A percentile compares a stretch with the other conserved stretches of the same genome.
These are phyloP conservation scores for Pseudisothecium myosuroides DNA, from an alignment of 225 moss, liverwort and hornwort genomes.

Conservation along the genomic window DNA sequence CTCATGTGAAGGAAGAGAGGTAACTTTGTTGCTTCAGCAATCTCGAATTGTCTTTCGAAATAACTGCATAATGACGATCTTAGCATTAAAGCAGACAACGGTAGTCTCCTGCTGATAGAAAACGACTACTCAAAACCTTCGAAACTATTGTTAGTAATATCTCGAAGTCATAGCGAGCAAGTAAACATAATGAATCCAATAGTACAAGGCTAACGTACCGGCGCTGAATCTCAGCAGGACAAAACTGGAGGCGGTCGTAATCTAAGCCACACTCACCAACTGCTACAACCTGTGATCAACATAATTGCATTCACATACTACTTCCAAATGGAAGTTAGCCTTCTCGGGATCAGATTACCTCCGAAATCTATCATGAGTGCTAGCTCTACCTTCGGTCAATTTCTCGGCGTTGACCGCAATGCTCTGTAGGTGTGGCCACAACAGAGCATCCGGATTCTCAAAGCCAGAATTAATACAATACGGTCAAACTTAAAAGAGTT, in stretches of 20 bases:
- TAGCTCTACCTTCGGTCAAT: neutral
- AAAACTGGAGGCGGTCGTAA: slow-evolving; percentile 89
- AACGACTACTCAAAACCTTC: neutral
- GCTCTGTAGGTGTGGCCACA: neutral
- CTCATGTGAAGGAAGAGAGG: slow-evolving; percentile 97
- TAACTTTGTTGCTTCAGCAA: slow-evolving; percentile 83
- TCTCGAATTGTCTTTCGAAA: slow-evolving; percentile 85
- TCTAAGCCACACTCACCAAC: slow-evolving; percentile 98
- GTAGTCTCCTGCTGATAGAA: neutral
- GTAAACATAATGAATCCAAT: neutral
- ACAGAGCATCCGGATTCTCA: neutral
- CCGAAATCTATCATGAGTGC: neutral
- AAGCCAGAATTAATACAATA: neutral
- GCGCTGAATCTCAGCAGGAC: slow-evolving; percentile 70
- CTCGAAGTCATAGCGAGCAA: neutral
- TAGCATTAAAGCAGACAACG: neutral
- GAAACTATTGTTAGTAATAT: neutral
- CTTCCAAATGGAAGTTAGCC: neutral
- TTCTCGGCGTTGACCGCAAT: neutral
- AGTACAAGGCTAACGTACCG: slow-evolving; percentile 13
- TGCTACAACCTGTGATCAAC: slow-evolving; percentile 65
- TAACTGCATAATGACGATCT: slow-evolving; percentile 43
- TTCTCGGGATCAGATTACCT: neutral
- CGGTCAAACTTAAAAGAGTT: neutral
- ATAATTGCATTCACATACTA: neutral